Evolutionary conservation across 1,284 basidiomycete genomes (phyloP), one percentile per base, ranked within the genome.

Genomic region (Microstroma glucosiphilum): DNA sequence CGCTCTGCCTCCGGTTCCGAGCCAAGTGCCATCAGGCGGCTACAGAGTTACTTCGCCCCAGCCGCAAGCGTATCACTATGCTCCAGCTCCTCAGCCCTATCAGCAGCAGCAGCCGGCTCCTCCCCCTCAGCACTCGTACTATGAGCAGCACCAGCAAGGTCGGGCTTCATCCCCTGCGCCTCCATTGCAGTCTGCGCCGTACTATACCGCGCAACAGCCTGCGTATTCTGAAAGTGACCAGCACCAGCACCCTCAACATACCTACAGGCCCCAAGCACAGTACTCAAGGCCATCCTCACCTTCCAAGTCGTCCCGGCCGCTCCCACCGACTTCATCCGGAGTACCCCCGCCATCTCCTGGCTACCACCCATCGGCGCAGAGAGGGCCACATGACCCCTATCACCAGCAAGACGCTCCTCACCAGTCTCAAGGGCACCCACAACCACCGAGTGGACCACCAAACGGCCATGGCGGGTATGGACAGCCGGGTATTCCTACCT

Each of bases 1-100:
- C 19, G 60, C 60, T 41, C 48, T 61, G 9, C 60, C 60, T 6
- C 53, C 48, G 1, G 26, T 41, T 11, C 60, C 55, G 21, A 54
- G 51, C 51, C n/a, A 54, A 21, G 51, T 13, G 21, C 21, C 21
- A 7, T 25, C 51, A 13, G 13, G 17, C 17, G 21, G 21, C 7
- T 54, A 54, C 25, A 13, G 13, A 23, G 51, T 25, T 7, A 21
- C 19, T 13, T 19, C 21, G 13, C 21, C 21, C 21, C 51, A 17
- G 51, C 51, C n/a, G 21, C 51, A 54, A 25, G 7, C 21, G 8
- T 54, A 54, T 13, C 17, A 17, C 3, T 23, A 48, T 37, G 43
- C 43, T 12, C 3, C 43, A 17, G 43, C 43, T 21, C 17, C 21
- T 19, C 51, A 54, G 21, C 19, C n/a, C 21, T 25, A 54, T 15